Conservation (phyloP, 2,329 filamentous ascomycete genomes). For the Fusarium chaquense region DNA sequence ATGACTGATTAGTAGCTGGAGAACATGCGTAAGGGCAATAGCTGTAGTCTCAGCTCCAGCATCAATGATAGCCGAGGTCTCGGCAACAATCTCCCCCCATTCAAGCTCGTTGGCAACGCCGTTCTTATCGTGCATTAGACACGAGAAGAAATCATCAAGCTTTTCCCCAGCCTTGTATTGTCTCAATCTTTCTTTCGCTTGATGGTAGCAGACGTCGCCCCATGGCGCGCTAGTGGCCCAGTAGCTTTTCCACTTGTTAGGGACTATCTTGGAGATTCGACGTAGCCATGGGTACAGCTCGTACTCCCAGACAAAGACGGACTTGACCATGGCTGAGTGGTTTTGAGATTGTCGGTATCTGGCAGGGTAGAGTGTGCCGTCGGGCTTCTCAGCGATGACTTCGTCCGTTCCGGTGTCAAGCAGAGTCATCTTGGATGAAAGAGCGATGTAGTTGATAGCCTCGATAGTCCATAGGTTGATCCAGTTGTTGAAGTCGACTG, state of each 20-base stretch:
- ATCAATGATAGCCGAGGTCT: slow-evolving; percentile 65
- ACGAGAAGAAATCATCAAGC: slow-evolving; percentile 69
- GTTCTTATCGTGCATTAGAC: slow-evolving; percentile 63
- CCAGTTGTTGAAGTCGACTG: slow-evolving; percentile 62
- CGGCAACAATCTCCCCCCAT: slow-evolving; percentile 69
- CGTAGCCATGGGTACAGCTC: slow-evolving; percentile 62
- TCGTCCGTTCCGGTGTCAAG: slow-evolving; percentile 62
- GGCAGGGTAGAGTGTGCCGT: slow-evolving; percentile 60
- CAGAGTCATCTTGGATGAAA: slow-evolving; percentile 63
- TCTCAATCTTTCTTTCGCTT: slow-evolving; percentile 49
- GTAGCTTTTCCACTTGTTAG: slow-evolving; percentile 52
- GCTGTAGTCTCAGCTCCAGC: slow-evolving; percentile 65
- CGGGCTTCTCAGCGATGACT: slow-evolving; percentile 55
- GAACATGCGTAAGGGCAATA: slow-evolving; percentile 63
- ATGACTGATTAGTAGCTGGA: slow-evolving; percentile 64
- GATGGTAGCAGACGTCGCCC: slow-evolving; percentile 55
- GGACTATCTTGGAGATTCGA: slow-evolving; percentile 61
- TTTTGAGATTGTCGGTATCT: slow-evolving; percentile 64
- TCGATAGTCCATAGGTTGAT: slow-evolving; percentile 69
- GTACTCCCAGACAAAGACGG: slow-evolving; percentile 63
- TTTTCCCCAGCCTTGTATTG: slow-evolving; percentile 59
- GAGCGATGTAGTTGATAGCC: slow-evolving; percentile 67
- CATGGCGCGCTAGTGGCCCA: slow-evolving; percentile 53
- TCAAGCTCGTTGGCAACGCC: slow-evolving; percentile 57
- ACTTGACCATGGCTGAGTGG: slow-evolving; percentile 61